A percentile compares a stretch with the other conserved stretches of the same genome.
Evolutionary conservation across 2,329 filamentous ascomycete genomes (phyloP).

Genomic region (Calonectria leucothoes): DNA sequence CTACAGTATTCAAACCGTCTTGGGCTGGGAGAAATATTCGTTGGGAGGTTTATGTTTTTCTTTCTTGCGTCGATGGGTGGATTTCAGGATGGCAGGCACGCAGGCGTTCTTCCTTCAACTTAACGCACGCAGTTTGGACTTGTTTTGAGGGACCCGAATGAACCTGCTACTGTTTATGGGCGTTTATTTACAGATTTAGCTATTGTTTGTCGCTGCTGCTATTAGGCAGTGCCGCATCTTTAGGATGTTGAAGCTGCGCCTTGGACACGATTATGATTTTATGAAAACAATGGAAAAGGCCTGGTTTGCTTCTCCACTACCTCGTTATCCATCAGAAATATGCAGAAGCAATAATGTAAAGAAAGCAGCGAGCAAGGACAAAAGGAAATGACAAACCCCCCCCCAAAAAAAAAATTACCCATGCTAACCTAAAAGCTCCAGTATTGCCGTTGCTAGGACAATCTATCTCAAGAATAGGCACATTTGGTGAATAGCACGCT

Average conservation of each 20-base stretch:
- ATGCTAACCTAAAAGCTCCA: not conserved
- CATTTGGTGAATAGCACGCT: not conserved
- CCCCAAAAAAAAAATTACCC: no score
- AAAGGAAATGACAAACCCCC: not conserved
- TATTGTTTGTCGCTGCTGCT: not conserved
- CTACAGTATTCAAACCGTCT: not conserved
- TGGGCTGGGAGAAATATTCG: not conserved
- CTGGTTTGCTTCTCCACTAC: not conserved
- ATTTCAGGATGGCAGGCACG: not conserved
- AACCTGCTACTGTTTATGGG: not conserved
- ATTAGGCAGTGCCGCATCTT: not conserved
- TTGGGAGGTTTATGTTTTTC: not conserved
- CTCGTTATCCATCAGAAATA: not conserved
- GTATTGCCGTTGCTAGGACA: not conserved
- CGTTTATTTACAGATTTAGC: not conserved
- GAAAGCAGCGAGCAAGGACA: not conserved
- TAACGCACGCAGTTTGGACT: not conserved
- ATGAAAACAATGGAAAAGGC: conserved; percentile 17
- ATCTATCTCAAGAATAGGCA: not conserved
- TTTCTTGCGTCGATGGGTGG: not conserved
- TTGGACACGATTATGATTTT: conserved; percentile 19
- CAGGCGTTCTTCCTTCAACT: conserved; percentile 1
- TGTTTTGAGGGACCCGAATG: not conserved
- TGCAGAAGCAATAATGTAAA: not conserved
- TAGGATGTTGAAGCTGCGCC: conserved; percentile 7